Percentiles rank a stretch among this genome's conserved stretches.
phyloP scores from a whole-genome alignment of 83 land plant genomes.

The Picea abies region DNA sequence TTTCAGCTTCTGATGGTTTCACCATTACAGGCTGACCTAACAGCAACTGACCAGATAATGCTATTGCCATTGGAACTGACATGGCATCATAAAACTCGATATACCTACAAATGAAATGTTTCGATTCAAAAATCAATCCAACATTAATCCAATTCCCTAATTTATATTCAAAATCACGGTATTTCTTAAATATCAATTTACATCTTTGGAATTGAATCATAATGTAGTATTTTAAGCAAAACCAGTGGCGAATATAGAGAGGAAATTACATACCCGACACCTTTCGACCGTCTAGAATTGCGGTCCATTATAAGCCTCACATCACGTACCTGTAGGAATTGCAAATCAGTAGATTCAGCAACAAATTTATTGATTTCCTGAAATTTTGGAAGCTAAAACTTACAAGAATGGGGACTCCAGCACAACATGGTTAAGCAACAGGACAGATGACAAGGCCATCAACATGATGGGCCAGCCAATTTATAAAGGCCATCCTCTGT shows the following conservation, averaged over 20 bases:
- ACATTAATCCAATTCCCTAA: neutral
- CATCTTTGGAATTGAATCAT: neutral
- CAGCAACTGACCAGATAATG: slow-evolving; percentile 85
- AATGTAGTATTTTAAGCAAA: neutral
- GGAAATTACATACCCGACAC: slow-evolving; percentile 85
- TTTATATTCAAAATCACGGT: neutral
- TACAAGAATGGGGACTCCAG: slow-evolving; percentile 2
- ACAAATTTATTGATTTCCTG: neutral
- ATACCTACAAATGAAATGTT: slow-evolving; percentile 65
- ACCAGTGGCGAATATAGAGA: neutral
- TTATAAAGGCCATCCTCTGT: slow-evolving; percentile 9
- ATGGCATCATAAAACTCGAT: slow-evolving; percentile 98
- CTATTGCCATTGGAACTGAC: slow-evolving; percentile 99
- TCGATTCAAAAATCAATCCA: neutral
- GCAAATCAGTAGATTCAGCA: slow-evolving; percentile 1
- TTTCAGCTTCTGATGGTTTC: slow-evolving; percentile 99
- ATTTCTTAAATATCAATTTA: neutral
- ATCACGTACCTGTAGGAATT: slow-evolving; percentile 85
- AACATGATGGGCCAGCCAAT: slow-evolving; percentile 11
- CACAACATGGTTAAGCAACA: slow-evolving; percentile 5
- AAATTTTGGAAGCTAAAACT: slow-evolving; percentile 2
- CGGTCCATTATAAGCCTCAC: slow-evolving; percentile 98
- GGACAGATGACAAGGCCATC: slow-evolving; percentile 1
- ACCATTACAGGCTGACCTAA: slow-evolving; percentile 99
- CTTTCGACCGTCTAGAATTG: slow-evolving; percentile 97